A percentile compares a stretch with the other conserved stretches of the same genome.
Conservation (phyloP, 768 basidiomycete genomes). For the Amanita phalloides region DNA sequence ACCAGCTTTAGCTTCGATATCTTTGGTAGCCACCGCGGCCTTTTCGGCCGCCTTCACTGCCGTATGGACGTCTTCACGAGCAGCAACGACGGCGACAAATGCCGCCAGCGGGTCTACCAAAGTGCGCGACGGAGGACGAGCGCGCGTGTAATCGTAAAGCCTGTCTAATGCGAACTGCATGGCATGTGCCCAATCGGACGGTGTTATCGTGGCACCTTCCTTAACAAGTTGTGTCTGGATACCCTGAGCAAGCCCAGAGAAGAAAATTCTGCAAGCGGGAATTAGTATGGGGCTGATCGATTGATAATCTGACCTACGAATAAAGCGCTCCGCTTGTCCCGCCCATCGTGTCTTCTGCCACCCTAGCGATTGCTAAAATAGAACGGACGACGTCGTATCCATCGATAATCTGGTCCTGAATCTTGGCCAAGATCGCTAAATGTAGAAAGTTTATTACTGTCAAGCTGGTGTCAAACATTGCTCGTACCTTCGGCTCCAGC, state of each 20-base stretch:
- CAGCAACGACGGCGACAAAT: constrained; percentile 41
- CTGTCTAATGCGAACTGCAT: constrained; percentile 45
- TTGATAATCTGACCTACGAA: constrained; percentile 44
- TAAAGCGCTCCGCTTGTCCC: constrained; percentile 88
- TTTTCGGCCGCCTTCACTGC: constrained; percentile 51
- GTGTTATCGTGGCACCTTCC: constrained; percentile 26
- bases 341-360: constrained; percentile 80
- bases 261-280: constrained; percentile 62
- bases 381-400: constrained; percentile 57
- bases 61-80: constrained; percentile 23
- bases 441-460: background rate
- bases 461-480: background rate
- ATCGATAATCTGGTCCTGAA: constrained; percentile 42
- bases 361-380: constrained; percentile 57
- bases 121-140: constrained; percentile 83
- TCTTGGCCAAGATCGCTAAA: constrained; percentile 48
- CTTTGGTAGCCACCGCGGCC: constrained; percentile 66
- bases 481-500: constrained; percentile 61
- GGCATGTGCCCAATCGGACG: constrained; percentile 49
- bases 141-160: constrained; percentile 78
- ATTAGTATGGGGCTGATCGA: background rate
- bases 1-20: constrained; percentile 78
- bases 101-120: constrained; percentile 86
- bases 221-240: constrained; percentile 31
- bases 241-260: constrained; percentile 75